These are phyloP conservation scores for Deinandra increscens DNA, from an alignment of 129 eudicot genomes.

Conservation along the genomic window DNA sequence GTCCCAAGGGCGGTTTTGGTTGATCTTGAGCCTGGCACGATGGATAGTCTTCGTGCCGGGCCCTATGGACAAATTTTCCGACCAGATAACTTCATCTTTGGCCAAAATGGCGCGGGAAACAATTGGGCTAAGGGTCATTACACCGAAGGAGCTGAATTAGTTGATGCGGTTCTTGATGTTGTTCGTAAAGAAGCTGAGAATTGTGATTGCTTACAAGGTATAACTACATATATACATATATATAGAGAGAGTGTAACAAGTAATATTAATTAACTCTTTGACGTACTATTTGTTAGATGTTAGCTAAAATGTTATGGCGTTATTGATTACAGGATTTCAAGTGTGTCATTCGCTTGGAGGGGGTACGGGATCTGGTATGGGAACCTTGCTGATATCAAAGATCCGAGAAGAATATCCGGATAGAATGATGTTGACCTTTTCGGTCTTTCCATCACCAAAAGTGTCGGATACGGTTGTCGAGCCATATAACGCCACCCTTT, in stretches of 20 bases:
- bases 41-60: slow-evolving; percentile 72
- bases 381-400: slow-evolving; percentile 70
- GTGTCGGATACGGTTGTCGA: slow-evolving; percentile 90
- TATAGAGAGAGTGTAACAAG: neutral
- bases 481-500: slow-evolving; percentile 85
- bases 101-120: slow-evolving; percentile 83
- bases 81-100: slow-evolving; percentile 81
- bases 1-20: slow-evolving; percentile 79
- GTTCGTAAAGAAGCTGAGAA: slow-evolving; percentile 88
- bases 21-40: slow-evolving; percentile 85
- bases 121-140: slow-evolving; percentile 87
- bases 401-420: slow-evolving; percentile 87
- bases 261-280: neutral
- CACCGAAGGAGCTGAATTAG: slow-evolving; percentile 83
- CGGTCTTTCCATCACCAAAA: slow-evolving; percentile 79
- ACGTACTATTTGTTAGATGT: neutral
- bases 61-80: slow-evolving; percentile 76
- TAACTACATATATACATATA: neutral
- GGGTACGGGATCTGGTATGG: slow-evolving; percentile 89
- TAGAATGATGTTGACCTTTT: slow-evolving; percentile 84
- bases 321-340: slow-evolving; percentile 66
- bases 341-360: slow-evolving; percentile 87
- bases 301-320: neutral
- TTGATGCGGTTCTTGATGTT: slow-evolving; percentile 78
- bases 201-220: slow-evolving; percentile 87